Conservation (phyloP, 257 asterid species). For the Phtheirospermum japonicum region DNA sequence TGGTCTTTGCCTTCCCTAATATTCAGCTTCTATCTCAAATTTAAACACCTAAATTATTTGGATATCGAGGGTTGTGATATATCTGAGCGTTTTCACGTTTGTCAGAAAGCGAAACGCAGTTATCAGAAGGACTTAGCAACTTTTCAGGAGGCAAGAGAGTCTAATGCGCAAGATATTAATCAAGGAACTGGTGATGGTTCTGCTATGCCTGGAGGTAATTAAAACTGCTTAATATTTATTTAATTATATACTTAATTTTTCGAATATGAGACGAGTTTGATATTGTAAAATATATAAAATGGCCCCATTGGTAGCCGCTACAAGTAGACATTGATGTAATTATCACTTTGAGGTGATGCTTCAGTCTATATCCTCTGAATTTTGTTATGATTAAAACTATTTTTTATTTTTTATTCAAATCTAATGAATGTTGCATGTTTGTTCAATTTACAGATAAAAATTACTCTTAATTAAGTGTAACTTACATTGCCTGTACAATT, state of each 20-base stretch:
- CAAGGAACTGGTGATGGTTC: constrained; percentile 46
- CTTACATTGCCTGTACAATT: constrained; percentile 5
- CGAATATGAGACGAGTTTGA: constrained; percentile 7
- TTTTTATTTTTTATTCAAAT: background rate
- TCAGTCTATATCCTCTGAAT: background rate
- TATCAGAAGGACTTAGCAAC: constrained; percentile 83
- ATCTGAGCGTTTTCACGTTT: constrained; percentile 1
- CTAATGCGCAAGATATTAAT: constrained; percentile 51
- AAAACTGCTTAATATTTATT: constrained; percentile 3
- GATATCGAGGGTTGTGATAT: too few species aligned
- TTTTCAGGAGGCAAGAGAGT: constrained; percentile 65
- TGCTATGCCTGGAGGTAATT: constrained; percentile 64
- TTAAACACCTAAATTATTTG: too few species aligned
- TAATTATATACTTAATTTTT: background rate
- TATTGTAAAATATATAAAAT: background rate
- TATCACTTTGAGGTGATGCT: background rate
- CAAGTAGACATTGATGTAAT: background rate
- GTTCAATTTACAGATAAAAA: background rate
- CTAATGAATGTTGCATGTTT: background rate
- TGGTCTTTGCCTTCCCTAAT: too few species aligned
- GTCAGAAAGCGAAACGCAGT: constrained; percentile 91
- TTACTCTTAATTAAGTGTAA: background rate
- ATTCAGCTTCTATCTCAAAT: constrained; percentile 6
- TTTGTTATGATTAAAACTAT: too few species aligned
- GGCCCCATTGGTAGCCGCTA: background rate